Base-by-base conservation (phyloP, 2,329 filamentous ascomycete species). In the Pseudogymnoascus verrucosus region DNA sequence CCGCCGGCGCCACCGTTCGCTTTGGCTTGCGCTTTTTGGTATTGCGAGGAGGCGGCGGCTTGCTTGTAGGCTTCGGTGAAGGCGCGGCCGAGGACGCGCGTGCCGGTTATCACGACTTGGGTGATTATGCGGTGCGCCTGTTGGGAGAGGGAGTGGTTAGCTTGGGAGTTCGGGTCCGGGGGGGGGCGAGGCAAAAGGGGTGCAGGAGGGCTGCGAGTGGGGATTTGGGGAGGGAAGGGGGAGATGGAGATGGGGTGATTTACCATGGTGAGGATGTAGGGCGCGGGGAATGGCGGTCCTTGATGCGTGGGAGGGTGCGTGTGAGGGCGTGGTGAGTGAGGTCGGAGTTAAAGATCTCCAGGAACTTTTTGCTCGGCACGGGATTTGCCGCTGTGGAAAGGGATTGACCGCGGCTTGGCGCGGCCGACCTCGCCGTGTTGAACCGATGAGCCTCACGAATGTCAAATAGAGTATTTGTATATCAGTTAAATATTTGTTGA, bases 51-150 rank as follows among this genome's bases (percentile, higher is more conserved):
- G 36, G 93, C 93, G 65, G 91, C 87, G 60, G 95, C 95, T 81
- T 99, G 95, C 76, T 91, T 92, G 80, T 96, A 99, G 69, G 95
- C 95, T 79, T 97, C 95, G 72, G 87, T 81, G 75, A 98, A 95
- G 71, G 95, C 93, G 70, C 93, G 91, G 68, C 93, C 92, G 76
- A 99, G 86, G 70, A 98, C 95, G 71, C 95, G 91, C 67, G 87
- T 85, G 80, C 93, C 93, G 73, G 91, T 92, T 69, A 98, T 76
- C 78, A 97, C 87, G 78, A 96, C 92, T 79, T 96, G 91, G 67
- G 91, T 91, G 80, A 99, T 88, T 78, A 97, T 89, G 73, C 92
- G 90, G 81, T 98, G 91, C 76, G 93, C 93, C 93, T 96, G 70
- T 14, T 14, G 16, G 5, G 21, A 44, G 37, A 6, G 34, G 37